These are phyloP conservation scores for Chalaropsis thielavioides DNA, from an alignment of 2,329 filamentous ascomycete species.

Conservation along the genomic window DNA sequence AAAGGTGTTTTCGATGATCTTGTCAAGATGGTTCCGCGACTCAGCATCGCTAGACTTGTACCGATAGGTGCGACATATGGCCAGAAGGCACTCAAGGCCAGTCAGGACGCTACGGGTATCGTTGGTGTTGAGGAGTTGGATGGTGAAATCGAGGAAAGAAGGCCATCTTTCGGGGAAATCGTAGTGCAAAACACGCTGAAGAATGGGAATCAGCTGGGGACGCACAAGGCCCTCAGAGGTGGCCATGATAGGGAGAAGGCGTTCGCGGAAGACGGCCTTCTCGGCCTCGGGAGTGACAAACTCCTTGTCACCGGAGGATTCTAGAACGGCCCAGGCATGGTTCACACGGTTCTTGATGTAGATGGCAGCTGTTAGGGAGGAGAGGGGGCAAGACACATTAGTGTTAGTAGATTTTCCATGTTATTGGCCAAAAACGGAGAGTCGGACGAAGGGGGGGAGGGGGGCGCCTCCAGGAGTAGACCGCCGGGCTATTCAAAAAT, in stretches of 20 bases:
- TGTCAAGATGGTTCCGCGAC: conserved; percentile 72
- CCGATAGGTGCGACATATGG: conserved; percentile 87
- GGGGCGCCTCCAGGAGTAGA: not conserved
- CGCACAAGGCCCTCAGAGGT: conserved; percentile 67
- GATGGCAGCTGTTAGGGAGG: conserved; percentile 57
- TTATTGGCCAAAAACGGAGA: not conserved
- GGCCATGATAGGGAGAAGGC: conserved; percentile 78
- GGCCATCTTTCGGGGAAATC: conserved; percentile 95
- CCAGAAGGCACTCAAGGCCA: conserved; percentile 82
- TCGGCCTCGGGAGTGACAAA: conserved; percentile 74
- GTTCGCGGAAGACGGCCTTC: conserved; percentile 73
- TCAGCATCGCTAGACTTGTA: conserved; percentile 75
- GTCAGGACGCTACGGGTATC: conserved; percentile 79
- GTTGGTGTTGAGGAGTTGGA: conserved; percentile 76
- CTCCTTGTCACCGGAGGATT: conserved; percentile 53
- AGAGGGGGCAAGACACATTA: not conserved
- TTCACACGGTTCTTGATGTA: conserved; percentile 97
- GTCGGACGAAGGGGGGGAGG: not conserved
- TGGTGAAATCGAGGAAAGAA: conserved; percentile 80
- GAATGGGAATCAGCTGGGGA: conserved; percentile 81
- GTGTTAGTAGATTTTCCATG: not conserved
- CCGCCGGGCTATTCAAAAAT: conserved; percentile 8
- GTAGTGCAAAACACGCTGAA: conserved; percentile 90
- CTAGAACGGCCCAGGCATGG: conserved; percentile 70
- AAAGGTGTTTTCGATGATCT: conserved; percentile 84